Evolutionary conservation across 306 rosid genomes (phyloP).

Genomic region (Styphnolobium japonicum): DNA sequence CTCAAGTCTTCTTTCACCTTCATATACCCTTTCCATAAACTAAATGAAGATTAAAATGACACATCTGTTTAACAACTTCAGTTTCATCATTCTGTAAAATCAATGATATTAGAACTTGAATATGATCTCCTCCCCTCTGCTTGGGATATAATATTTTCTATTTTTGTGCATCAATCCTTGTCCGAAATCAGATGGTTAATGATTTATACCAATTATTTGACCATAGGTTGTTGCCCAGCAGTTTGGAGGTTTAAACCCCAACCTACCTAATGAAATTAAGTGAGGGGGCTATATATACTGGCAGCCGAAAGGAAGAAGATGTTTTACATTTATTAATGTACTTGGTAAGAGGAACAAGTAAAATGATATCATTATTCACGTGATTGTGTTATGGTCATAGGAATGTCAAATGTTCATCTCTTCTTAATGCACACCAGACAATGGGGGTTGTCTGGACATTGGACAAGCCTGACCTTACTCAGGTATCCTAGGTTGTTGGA

Average conservation of each 20-base stretch:
- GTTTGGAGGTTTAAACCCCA: background rate
- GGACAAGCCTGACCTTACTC: conserved; percentile 94
- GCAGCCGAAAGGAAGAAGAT: background rate
- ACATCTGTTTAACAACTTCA: background rate
- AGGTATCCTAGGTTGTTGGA: conserved; percentile 43
- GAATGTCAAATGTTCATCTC: conserved; percentile 97
- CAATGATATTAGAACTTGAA: background rate
- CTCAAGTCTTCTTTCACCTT: too few relatives aligned
- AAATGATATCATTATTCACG: background rate
- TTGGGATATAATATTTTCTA: background rate
- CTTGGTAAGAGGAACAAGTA: conserved; percentile 21
- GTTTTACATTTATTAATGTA: background rate
- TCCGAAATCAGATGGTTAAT: too few relatives aligned
- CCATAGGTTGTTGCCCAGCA: background rate
- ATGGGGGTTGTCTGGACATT: conserved; percentile 92
- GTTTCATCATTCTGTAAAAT: background rate
- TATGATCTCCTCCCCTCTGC: background rate
- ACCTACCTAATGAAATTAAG: background rate
- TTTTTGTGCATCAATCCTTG: background rate
- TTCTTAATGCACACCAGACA: conserved; percentile 92
- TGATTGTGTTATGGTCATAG: conserved; percentile 40
- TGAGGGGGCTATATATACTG: background rate
- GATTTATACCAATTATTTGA: background rate
- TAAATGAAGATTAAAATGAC: background rate
- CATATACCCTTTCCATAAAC: too few relatives aligned